Evolutionary conservation across 257 asterid species (phyloP).

Genomic region (Fraxinus excelsior): DNA sequence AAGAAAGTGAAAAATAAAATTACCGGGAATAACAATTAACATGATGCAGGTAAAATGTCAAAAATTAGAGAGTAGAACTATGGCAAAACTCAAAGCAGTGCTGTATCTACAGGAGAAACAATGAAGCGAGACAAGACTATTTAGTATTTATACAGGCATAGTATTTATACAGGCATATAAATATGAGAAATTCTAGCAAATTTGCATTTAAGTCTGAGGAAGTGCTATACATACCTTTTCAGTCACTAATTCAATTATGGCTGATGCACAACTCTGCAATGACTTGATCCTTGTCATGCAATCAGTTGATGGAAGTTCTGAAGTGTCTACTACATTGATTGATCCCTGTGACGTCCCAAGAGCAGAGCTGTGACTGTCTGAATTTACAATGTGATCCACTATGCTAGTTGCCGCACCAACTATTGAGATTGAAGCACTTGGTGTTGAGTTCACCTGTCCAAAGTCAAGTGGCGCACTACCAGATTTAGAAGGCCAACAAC

Average conservation of each 20-base stretch:
- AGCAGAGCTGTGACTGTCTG: slow-evolving; percentile 56
- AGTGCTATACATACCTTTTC: slow-evolving; percentile 58
- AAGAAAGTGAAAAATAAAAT: not conserved
- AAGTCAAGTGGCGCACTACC: slow-evolving; percentile 42
- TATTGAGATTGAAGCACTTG: slow-evolving; percentile 62
- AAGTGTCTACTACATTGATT: slow-evolving; percentile 39
- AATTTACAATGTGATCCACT: slow-evolving; percentile 42
- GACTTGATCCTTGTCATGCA: slow-evolving; percentile 72
- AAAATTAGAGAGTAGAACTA: not conserved
- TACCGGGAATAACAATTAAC: not conserved
- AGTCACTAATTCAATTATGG: slow-evolving; percentile 67
- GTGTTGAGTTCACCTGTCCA: slow-evolving; percentile 37
- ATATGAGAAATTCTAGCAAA: not conserved
- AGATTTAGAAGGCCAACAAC: too few species aligned
- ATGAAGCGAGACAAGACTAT: not conserved
- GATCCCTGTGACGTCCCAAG: slow-evolving; percentile 68
- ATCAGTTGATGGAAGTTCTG: slow-evolving; percentile 65
- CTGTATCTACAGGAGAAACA: not conserved
- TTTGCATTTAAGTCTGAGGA: not conserved
- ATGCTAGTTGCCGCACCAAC: slow-evolving; percentile 40
- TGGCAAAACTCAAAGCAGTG: not conserved
- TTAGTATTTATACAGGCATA: not conserved
- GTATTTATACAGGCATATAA: not conserved
- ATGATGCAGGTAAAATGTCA: not conserved
- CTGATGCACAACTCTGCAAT: slow-evolving; percentile 60